These are phyloP conservation scores for Erythrophleum fordii DNA, from an alignment of 306 rosid species.

Conservation along the genomic window DNA sequence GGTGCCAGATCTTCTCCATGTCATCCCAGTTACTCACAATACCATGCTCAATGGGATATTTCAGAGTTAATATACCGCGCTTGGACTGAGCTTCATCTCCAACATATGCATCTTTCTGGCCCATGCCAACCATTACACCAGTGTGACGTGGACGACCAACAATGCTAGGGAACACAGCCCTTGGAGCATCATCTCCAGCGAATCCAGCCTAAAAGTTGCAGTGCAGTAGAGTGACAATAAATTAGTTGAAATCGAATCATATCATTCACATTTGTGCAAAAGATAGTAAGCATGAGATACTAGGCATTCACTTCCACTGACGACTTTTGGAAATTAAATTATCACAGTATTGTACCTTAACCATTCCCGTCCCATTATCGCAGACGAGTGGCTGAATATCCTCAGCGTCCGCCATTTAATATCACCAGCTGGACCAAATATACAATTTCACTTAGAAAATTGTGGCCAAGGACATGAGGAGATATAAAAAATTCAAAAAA, in stretches of 20 bases:
- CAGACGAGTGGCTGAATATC: constrained; percentile 95
- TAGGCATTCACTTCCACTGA: background rate
- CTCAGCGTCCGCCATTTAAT: constrained; percentile 82
- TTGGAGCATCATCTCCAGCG: constrained; percentile 96
- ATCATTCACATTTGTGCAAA: background rate
- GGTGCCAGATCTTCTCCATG: constrained; percentile 96
- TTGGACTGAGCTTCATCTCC: constrained; percentile 96
- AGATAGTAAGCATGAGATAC: constrained; percentile 1
- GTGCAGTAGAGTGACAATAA: constrained; percentile 1
- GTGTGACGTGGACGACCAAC: constrained; percentile 95
- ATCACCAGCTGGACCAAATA: constrained; percentile 37
- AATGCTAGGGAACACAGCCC: constrained; percentile 93
- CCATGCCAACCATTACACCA: constrained; percentile 96
- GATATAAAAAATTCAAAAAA: background rate
- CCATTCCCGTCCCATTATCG: constrained; percentile 96
- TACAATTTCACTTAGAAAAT: constrained; percentile 18
- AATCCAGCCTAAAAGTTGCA: constrained; percentile 77
- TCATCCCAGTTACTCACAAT: constrained; percentile 96
- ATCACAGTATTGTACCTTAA: constrained; percentile 55
- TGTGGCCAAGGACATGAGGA: background rate
- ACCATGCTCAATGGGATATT: constrained; percentile 92
- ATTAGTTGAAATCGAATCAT: background rate
- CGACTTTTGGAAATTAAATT: constrained; percentile 8
- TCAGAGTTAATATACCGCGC: constrained; percentile 81
- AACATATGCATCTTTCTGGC: constrained; percentile 91